Evolutionary conservation across 441 rosid species (phyloP).

Genomic region (Gossypium lobatum): DNA sequence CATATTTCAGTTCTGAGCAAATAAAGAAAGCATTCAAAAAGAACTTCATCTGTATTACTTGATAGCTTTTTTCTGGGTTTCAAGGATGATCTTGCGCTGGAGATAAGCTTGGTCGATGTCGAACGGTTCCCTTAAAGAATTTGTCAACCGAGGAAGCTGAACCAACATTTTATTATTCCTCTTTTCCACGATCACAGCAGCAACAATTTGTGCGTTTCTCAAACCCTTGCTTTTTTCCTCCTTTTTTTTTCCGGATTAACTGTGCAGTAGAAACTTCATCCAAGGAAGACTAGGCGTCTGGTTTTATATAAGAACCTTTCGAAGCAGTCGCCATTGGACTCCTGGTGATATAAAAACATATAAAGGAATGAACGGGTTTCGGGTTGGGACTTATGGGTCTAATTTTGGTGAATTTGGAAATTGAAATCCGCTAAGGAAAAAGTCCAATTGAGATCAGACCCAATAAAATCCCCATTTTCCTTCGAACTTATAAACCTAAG

Average conservation of each 20-base stretch:
- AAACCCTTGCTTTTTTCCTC: not conserved
- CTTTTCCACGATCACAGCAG: not conserved
- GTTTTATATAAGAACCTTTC: not conserved
- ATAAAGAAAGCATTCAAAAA: not conserved
- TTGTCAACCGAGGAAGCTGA: slow-evolving; percentile 83
- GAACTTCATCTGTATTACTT: slow-evolving; percentile 30
- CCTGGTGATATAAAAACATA: not conserved
- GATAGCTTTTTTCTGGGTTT: slow-evolving; percentile 44
- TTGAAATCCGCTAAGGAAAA: not conserved
- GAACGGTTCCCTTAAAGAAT: slow-evolving; percentile 78
- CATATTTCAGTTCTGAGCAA: not conserved
- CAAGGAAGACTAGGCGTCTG: not conserved
- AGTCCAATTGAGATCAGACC: not conserved
- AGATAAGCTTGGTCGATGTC: slow-evolving; percentile 86
- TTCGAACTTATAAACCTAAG: not conserved
- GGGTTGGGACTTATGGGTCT: not conserved
- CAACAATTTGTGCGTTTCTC: not conserved
- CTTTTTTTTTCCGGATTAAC: not conserved
- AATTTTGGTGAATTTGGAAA: not conserved
- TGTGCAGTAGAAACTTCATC: not conserved
- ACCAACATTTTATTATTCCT: slow-evolving; percentile 35
- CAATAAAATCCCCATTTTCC: not conserved
- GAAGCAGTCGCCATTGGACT: not conserved
- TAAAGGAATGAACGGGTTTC: not conserved
- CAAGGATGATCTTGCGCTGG: slow-evolving; percentile 66